Evolutionary conservation across 2,329 filamentous ascomycete species (phyloP).

Genomic region (Penicillium sclerotiorum): DNA sequence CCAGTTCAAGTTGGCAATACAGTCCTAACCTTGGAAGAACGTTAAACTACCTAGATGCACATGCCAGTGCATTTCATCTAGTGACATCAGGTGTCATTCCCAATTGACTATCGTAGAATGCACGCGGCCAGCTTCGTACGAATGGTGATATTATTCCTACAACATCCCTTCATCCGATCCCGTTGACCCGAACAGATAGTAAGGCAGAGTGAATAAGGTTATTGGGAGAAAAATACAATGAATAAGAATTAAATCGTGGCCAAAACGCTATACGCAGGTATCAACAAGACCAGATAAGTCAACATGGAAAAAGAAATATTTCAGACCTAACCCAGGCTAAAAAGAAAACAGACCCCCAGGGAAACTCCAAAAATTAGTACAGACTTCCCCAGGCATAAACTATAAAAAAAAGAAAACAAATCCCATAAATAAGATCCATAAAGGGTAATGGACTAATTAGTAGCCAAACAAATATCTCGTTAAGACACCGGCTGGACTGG

Average conservation of each 20-base stretch:
- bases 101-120: no score
- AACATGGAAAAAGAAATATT: conserved; percentile 11
- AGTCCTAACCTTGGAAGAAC: no score
- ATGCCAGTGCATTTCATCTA: no score
- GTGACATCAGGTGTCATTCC: no score
- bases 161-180: conserved; percentile 25
- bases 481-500: conserved; percentile 33
- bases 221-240: conserved; percentile 1
- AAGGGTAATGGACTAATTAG: conserved; percentile 7
- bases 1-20: no score
- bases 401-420: neutral
- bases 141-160: no score
- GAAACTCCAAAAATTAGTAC: neutral
- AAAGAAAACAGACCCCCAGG: neutral
- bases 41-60: no score
- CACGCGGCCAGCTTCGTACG: no score
- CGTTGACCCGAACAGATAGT: conserved; percentile 23
- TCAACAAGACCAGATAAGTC: conserved; percentile 11
- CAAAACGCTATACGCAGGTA: conserved; percentile 26
- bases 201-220: conserved; percentile 2
- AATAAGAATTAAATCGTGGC: conserved; percentile 1
- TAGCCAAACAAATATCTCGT: conserved; percentile 2
- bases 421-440: neutral
- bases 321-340: neutral
- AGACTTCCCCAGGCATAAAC: neutral